Evolutionary conservation across 495 filamentous ascomycete genomes (phyloP), one percentile per base, ranked within the genome.

Genomic region (Penicillium psychrofluorescens): DNA sequence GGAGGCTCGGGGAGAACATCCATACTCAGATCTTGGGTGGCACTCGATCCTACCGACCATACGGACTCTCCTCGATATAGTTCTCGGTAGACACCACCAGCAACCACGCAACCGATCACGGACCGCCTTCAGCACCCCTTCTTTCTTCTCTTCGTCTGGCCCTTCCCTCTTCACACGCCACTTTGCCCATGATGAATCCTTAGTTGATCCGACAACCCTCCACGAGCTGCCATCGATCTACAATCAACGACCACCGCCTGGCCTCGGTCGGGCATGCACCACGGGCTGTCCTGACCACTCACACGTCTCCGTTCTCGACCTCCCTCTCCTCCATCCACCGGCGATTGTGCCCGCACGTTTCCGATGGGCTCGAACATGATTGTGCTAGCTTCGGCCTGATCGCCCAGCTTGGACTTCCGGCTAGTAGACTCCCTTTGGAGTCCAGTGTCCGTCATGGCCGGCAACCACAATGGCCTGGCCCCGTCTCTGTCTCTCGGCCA

Each of bases 291-390:
- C 22, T 22, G 22, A 22, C 22, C 22, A 22, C 22, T 22, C 22
- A 22, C 22, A 22, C 22, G 22, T 4, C 22, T 22, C 22, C 22
- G 22, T 22, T 6, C 22, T 3, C 32, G 6, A 34, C 32, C 10
- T 36, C 31, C 42, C 38, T 36, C 30, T 48, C 52, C 37, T 46
- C 54, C 54, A 57, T 41, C 48, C 55, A 52, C 52, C 33, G 51
- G 31, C 46, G 41, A 46, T 41, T 45, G 46, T 36, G 30, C 46
- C 53, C 49, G 56, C 56, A 59, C 56, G 50, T 56, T 59, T 47
- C 48, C 40, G 45, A 57, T 52, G 45, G 9, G 27, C 33, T 31
- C 33, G 29, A 43, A 15, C 11, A 31, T 36, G 29, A 33, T 40
- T 40, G 37, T 41, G 34, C 44, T 33, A 30, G 32, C 32, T 7